Evolutionary conservation across 345 rosid genomes (phyloP).

Genomic region (Clausena lansium): DNA sequence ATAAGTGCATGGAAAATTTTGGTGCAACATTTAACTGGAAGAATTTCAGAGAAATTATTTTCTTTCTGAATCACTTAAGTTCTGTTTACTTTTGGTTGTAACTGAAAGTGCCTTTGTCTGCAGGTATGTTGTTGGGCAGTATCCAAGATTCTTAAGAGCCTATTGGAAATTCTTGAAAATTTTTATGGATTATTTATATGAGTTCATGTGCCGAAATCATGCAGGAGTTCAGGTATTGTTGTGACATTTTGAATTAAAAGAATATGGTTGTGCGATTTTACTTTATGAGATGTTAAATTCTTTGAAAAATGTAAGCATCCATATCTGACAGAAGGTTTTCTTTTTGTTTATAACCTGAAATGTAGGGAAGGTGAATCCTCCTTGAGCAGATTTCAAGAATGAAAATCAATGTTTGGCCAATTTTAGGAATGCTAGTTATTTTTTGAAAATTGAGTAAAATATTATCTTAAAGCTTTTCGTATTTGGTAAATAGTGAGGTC

Average conservation of each 20-base stretch:
- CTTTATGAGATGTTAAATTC: not conserved
- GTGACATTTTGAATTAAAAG: not conserved
- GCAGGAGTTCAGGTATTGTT: constrained; percentile 93
- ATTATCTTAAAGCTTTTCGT: not conserved
- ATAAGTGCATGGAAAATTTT: constrained; percentile 1
- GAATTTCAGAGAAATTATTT: not conserved
- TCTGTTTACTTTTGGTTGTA: not conserved
- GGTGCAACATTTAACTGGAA: not conserved
- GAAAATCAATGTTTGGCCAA: too few species aligned
- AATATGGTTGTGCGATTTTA: not conserved
- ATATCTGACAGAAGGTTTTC: not conserved
- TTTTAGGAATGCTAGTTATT: not conserved
- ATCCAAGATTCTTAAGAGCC: constrained; percentile 97
- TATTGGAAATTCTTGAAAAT: constrained; percentile 98
- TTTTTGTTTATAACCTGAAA: not conserved
- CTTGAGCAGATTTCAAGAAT: too few species aligned
- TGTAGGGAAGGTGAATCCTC: not conserved
- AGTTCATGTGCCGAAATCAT: constrained; percentile 98
- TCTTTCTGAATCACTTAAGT: not conserved
- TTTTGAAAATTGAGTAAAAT: not conserved
- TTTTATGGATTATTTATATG: constrained; percentile 94
- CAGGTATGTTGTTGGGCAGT: constrained; percentile 99
- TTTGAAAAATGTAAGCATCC: not conserved
- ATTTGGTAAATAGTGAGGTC: not conserved
- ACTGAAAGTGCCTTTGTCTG: not conserved